Percentiles rank a stretch among this genome's conserved stretches.
Conservation (phyloP, 164 flowering plant genomes). For the Hamamelis virginiana region DNA sequence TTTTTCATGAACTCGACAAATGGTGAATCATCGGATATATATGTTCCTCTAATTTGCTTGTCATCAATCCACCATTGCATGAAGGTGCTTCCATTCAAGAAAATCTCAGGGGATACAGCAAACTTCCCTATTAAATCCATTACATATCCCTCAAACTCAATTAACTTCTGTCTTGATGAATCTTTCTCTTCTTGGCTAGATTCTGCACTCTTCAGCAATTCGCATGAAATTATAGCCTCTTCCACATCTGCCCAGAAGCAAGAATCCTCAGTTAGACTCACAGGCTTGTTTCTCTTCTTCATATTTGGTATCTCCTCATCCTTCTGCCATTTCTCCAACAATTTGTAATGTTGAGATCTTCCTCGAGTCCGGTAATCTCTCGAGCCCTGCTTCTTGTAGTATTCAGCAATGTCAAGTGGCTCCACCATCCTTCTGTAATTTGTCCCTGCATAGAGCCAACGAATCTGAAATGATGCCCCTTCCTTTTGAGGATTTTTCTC, state of each 20-base stretch:
- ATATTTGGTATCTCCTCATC: conserved; percentile 9
- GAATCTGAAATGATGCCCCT: conserved; percentile 14
- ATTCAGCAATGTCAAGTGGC: conserved; percentile 52
- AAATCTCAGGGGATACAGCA: conserved; percentile 41
- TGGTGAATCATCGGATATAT: conserved; percentile 6
- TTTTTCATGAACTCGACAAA: conserved; percentile 21
- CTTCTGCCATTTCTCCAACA: conserved; percentile 40
- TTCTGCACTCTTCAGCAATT: conserved; percentile 9
- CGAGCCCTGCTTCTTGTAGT: conserved; percentile 19
- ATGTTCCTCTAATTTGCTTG: conserved; percentile 9
- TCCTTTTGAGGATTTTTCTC: conserved; percentile 38
- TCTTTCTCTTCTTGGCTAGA: conserved; percentile 5
- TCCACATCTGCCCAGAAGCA: conserved; percentile 58
- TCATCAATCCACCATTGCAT: conserved; percentile 50
- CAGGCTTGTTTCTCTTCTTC: neutral
- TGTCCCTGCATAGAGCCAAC: conserved; percentile 40
- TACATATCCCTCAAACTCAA: conserved; percentile 34
- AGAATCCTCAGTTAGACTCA: conserved; percentile 44
- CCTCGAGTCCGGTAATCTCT: conserved; percentile 22
- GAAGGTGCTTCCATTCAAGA: conserved; percentile 43
- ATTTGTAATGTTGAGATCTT: conserved; percentile 31
- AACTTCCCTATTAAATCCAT: conserved; percentile 23
- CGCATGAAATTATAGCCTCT: conserved; percentile 35
- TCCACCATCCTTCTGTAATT: conserved; percentile 53
- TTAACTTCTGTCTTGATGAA: conserved; percentile 3